Evolutionary conservation across 1,139 yeast species (phyloP), one percentile per base, ranked within the genome.

Genomic region (Debaryomyces psychrophilus): DNA sequence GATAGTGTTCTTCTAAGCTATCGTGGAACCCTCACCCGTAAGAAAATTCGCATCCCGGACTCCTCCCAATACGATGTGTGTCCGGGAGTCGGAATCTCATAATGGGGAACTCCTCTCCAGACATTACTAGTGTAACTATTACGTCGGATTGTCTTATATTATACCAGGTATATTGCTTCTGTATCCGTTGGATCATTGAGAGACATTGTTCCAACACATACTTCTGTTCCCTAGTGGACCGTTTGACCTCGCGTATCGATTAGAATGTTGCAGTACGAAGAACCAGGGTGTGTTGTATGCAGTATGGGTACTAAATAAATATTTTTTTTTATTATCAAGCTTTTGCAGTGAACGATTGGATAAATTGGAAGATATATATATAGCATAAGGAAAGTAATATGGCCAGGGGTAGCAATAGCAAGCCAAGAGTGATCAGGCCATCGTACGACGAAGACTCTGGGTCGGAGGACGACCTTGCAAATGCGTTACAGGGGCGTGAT

Each of bases 361-460:
- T 8, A 15, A 26, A 26, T 14, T 8, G 14, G 40, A 11, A 15
- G 2, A 15, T 37, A 27, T 8, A 27, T 8, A 17, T 17, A 23
- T 18, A 25, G 33, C 8, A 37, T 12, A 7, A 37, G 14, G 17
- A 28, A 20, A 7, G 8, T 8, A 25, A 4, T 11, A 38, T 38
- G 41, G 25, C 41, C n/a, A 27, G 25, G 17, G 23, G 22, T 28
- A 28, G 26, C 18, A 28, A 14, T 18, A 4, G 9, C 20, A 35
- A 18, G 8, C 23, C 37, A 5, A 14, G 8, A 25, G 44, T 35
- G 1, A 31, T 48, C 4, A 49, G 51, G 31, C 54, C 54, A 6
- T 50, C 53, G 2, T 51, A 43, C 39, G 36, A 45, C 11, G 50
- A 49, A 11, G 51, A 49, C 11, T 33, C 36, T 11, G 44, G 26